Conservation (phyloP, 163 green algal genomes). For the Volvox carteri region DNA sequence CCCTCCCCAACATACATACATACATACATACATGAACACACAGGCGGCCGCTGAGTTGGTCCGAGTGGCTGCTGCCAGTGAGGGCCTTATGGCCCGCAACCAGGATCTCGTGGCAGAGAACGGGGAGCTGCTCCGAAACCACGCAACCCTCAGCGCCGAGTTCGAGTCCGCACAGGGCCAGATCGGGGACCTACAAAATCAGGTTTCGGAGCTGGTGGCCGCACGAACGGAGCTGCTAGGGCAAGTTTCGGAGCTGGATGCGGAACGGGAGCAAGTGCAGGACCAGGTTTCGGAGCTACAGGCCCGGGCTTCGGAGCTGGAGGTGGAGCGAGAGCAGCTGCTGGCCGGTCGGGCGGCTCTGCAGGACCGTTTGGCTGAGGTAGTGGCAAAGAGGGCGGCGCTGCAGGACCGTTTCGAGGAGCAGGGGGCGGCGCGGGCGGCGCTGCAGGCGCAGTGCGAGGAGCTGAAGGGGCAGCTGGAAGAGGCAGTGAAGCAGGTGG, state of each 20-base stretch:
- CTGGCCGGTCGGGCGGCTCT: too few species aligned
- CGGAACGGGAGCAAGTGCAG: background rate
- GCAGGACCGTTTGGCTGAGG: background rate
- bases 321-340: background rate
- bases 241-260: background rate
- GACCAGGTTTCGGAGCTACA: background rate
- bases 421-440: background rate
- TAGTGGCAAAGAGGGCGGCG: background rate
- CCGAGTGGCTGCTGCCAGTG: conserved; percentile 2
- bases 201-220: background rate
- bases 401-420: background rate
- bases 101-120: conserved; percentile 15
- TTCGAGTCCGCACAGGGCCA: background rate
- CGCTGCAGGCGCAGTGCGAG: background rate
- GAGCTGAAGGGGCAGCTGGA: background rate
- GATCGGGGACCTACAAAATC: background rate
- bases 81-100: conserved; percentile 20
- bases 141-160: background rate
- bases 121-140: background rate
- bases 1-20: too few species aligned
- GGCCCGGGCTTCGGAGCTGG: background rate
- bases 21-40: too few species aligned
- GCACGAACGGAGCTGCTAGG: background rate
- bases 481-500: background rate
- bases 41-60: conserved; percentile 6